phyloP scores from a whole-genome alignment of 257 asterid genomes.

The Ilex asprella region DNA sequence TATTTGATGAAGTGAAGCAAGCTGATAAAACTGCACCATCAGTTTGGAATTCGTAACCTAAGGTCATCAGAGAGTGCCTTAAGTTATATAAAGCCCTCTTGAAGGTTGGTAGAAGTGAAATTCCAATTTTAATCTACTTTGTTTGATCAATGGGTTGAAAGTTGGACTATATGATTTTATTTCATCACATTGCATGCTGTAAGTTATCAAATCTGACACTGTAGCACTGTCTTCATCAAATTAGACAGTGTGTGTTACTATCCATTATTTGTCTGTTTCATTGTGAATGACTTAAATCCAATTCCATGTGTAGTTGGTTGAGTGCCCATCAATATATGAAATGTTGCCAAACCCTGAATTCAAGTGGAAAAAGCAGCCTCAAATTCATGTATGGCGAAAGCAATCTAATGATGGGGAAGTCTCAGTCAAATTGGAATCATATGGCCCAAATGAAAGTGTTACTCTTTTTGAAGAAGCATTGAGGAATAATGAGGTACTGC shows the following conservation, averaged over 20 bases:
- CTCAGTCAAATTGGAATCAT: conserved; percentile 42
- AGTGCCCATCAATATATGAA: conserved; percentile 79
- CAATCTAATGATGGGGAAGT: conserved; percentile 41
- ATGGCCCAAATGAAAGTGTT: conserved; percentile 37
- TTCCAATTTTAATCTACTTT: too few relatives aligned
- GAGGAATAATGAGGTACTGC: conserved; percentile 58
- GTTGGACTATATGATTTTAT: too few relatives aligned
- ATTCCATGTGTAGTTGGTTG: conserved; percentile 41
- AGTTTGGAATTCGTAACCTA: too few relatives aligned
- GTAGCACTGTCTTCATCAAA: neutral
- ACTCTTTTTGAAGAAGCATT: conserved; percentile 61
- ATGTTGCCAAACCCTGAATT: conserved; percentile 66
- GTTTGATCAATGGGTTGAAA: too few relatives aligned
- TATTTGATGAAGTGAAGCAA: too few relatives aligned
- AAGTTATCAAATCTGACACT: too few relatives aligned
- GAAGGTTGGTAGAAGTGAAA: too few relatives aligned
- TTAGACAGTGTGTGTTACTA: neutral
- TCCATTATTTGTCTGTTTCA: neutral
- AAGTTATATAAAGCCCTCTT: too few relatives aligned
- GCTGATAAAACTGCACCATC: too few relatives aligned
- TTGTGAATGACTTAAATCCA: neutral
- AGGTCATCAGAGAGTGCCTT: too few relatives aligned
- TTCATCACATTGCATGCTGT: too few relatives aligned
- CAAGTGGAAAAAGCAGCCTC: conserved; percentile 71
- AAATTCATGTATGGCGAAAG: conserved; percentile 67